Evolutionary conservation across 192 early-diverging fungal species (phyloP).

Genomic region (Coemansia sp.): DNA sequence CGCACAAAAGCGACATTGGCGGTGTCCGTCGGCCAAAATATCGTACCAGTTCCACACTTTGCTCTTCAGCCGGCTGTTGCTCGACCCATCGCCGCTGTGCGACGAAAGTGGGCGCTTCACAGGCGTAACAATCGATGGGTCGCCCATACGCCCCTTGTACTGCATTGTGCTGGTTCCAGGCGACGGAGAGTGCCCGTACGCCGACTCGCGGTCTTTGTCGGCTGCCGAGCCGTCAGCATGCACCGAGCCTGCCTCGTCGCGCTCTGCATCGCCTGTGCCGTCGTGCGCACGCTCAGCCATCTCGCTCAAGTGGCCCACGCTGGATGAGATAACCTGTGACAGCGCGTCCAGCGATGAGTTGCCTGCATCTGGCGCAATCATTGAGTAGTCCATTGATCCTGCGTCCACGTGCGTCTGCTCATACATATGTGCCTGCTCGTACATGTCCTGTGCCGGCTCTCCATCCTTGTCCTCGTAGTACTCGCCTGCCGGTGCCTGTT

Average conservation of each 20-base stretch:
- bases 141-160: conserved; percentile 24
- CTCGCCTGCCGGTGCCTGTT: conserved; percentile 5
- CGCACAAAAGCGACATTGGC: conserved; percentile 47
- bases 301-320: conserved; percentile 25
- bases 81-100: conserved; percentile 16
- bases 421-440: conserved; percentile 36
- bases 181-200: conserved; percentile 17
- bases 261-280: background rate
- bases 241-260: conserved; percentile 4
- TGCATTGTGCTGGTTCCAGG: conserved; percentile 9
- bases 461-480: conserved; percentile 8
- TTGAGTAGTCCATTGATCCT: conserved; percentile 29
- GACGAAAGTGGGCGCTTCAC: conserved; percentile 27
- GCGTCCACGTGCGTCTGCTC: conserved; percentile 21
- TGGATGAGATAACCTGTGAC: conserved; percentile 40
- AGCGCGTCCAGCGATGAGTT: conserved; percentile 41
- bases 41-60: conserved; percentile 54
- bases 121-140: conserved; percentile 20
- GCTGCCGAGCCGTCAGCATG: conserved; percentile 1
- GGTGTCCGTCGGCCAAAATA: conserved; percentile 37
- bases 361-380: conserved; percentile 28
- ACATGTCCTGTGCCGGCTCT: conserved; percentile 12
- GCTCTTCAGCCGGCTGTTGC: conserved; percentile 46
- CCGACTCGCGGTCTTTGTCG: conserved; percentile 8
- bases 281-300: conserved; percentile 1